Percentiles rank a stretch among this genome's conserved stretches.
These are phyloP conservation scores for Boletus huronensis DNA, from an alignment of 768 basidiomycete genomes.

Conservation along the genomic window DNA sequence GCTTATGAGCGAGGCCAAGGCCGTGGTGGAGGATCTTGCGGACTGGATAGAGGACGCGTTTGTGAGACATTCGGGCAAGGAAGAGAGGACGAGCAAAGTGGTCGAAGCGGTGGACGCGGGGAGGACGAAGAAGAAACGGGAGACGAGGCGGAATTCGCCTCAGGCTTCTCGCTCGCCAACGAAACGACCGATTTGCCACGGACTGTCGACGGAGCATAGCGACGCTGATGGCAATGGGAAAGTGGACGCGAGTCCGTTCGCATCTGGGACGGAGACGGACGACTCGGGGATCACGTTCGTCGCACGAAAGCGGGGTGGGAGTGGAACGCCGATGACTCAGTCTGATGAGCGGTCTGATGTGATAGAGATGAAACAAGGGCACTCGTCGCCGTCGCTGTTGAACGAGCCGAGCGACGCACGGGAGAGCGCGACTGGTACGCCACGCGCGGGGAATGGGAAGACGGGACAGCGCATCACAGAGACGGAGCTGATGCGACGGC, in stretches of 20 bases:
- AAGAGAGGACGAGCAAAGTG: conserved; percentile 18
- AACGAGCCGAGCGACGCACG: conserved; percentile 5
- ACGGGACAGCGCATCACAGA: conserved; percentile 73
- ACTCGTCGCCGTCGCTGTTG: conserved; percentile 8
- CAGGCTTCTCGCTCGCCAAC: conserved; percentile 21
- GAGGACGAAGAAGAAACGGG: conserved; percentile 27
- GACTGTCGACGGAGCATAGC: not conserved
- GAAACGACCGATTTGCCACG: conserved; percentile 13
- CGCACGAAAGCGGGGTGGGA: conserved; percentile 46
- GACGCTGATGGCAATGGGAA: conserved; percentile 5
- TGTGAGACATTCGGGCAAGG: conserved; percentile 30
- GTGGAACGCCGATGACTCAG: conserved; percentile 24
- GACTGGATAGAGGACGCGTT: conserved; percentile 92
- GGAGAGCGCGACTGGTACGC: conserved; percentile 30
- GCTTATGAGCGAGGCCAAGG: conserved; percentile 78
- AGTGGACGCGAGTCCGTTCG: conserved; percentile 29
- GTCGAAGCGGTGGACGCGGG: conserved; percentile 16
- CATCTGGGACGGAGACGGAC: conserved; percentile 63
- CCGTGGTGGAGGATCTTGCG: conserved; percentile 76
- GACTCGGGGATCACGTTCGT: conserved; percentile 70
- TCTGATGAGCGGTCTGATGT: conserved; percentile 18
- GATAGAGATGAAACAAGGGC: conserved; percentile 18
- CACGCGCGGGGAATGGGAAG: conserved; percentile 35
- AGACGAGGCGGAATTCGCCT: conserved; percentile 21
- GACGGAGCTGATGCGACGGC: conserved; percentile 71